Evolutionary conservation across 441 rosid species (phyloP).

Genomic region (Populus hybrid): DNA sequence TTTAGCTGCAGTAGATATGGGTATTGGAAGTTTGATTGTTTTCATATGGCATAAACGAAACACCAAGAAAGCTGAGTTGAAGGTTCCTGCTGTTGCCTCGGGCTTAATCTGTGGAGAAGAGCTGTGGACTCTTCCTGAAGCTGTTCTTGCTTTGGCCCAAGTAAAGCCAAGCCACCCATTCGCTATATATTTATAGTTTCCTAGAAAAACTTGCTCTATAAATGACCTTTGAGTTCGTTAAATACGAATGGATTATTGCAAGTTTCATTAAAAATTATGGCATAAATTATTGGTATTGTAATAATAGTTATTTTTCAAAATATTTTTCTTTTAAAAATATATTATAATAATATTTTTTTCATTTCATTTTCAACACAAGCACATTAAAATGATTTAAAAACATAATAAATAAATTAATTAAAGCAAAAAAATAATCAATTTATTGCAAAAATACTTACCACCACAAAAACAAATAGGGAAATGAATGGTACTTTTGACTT

Average conservation of each 20-base stretch:
- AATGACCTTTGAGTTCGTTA: too few relatives aligned
- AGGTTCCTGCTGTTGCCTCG: slow-evolving; percentile 68
- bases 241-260: background rate
- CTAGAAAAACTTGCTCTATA: slow-evolving; percentile 1
- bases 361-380: too few relatives aligned
- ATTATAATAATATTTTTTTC: too few relatives aligned
- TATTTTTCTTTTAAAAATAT: too few relatives aligned
- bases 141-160: slow-evolving; percentile 61
- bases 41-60: slow-evolving; percentile 43
- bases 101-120: slow-evolving; percentile 29
- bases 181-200: slow-evolving; percentile 50
- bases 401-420: accelerated
- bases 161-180: slow-evolving; percentile 57
- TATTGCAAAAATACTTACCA: too few relatives aligned
- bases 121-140: slow-evolving; percentile 56
- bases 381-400: accelerated
- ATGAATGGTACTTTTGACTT: too few relatives aligned
- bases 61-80: slow-evolving; percentile 33
- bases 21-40: slow-evolving; percentile 53
- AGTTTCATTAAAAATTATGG: background rate
- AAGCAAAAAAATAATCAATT: too few relatives aligned
- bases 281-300: too few relatives aligned
- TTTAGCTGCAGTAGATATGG: slow-evolving; percentile 50
- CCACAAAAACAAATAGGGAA: too few relatives aligned
- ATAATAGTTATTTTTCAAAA: too few relatives aligned